Percentiles rank a stretch among this genome's conserved stretches.
phyloP scores from a whole-genome alignment of 192 early-diverging fungal genomes.

The Linnemannia exigua region DNA sequence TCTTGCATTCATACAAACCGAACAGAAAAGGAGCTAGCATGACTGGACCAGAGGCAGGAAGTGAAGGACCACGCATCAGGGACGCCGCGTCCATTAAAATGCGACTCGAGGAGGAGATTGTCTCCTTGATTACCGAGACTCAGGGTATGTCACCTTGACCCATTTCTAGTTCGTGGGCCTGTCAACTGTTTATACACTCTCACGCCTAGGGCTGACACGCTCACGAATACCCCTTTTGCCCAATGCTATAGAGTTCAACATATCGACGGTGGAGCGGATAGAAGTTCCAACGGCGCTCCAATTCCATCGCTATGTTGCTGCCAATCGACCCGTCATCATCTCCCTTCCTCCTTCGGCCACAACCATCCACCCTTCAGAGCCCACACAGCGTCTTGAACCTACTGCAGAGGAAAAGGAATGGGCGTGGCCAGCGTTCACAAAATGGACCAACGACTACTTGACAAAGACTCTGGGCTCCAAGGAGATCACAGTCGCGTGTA shows the following conservation, averaged over 20 bases:
- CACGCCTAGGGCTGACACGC: background rate
- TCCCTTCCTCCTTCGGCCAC: slow-evolving; percentile 29
- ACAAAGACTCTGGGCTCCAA: slow-evolving; percentile 37
- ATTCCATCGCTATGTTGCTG: slow-evolving; percentile 58
- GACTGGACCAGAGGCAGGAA: background rate
- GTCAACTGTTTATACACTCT: background rate
- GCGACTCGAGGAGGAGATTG: slow-evolving; percentile 49
- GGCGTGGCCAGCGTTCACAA: slow-evolving; percentile 59
- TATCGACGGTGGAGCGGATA: slow-evolving; percentile 45
- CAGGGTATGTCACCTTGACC: slow-evolving; percentile 29
- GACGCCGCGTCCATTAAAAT: slow-evolving; percentile 39
- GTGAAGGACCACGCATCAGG: background rate
- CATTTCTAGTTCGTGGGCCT: background rate
- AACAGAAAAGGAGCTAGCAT: background rate
- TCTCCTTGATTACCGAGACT: slow-evolving; percentile 40
- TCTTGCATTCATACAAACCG: background rate
- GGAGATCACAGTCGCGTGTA: slow-evolving; percentile 62
- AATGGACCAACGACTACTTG: slow-evolving; percentile 67
- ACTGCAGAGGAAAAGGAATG: slow-evolving; percentile 25
- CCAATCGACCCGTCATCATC: slow-evolving; percentile 62
- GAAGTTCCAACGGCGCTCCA: slow-evolving; percentile 58
- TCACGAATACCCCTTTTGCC: background rate
- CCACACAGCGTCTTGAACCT: slow-evolving; percentile 17
- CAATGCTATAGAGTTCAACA: slow-evolving; percentile 37
- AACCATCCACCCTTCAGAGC: slow-evolving; percentile 17